phyloP scores from a whole-genome alignment of 805 yeast species.

The Ogataea ganodermae region DNA sequence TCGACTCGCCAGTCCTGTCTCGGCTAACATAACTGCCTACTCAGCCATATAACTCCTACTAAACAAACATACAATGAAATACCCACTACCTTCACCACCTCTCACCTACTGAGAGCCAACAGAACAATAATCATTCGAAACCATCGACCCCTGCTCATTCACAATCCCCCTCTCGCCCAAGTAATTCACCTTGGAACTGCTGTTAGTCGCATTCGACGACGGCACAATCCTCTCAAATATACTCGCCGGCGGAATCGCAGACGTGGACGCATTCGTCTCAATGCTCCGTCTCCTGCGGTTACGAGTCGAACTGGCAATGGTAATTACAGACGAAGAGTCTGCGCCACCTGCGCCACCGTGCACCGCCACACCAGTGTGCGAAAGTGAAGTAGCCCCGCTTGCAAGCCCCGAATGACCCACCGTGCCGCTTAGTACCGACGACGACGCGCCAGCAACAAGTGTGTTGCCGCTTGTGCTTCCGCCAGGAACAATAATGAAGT shows the following conservation, averaged over 20 bases:
- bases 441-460: constrained; percentile 5
- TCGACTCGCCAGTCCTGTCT: too few relatives aligned
- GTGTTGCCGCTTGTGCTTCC: constrained; percentile 8
- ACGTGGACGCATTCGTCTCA: constrained; percentile 60
- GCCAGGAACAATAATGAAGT: constrained; percentile 27
- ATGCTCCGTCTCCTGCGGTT: constrained; percentile 36
- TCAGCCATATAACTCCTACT: too few relatives aligned
- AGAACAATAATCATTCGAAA: constrained; percentile 22
- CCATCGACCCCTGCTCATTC: constrained; percentile 23
- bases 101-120: constrained; percentile 20
- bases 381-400: constrained; percentile 13
- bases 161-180: constrained; percentile 5
- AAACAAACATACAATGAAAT: too few relatives aligned
- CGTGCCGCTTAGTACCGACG: constrained; percentile 6
- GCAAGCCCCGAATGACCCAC: constrained; percentile 7
- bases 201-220: constrained; percentile 20
- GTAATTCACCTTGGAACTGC: constrained; percentile 16
- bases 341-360: constrained; percentile 11
- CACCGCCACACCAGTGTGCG: constrained; percentile 4
- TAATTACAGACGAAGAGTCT: constrained; percentile 37
- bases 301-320: constrained; percentile 38
- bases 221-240: constrained; percentile 55
- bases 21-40: too few relatives aligned
- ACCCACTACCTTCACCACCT: too few relatives aligned
- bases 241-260: constrained; percentile 76